A percentile compares a stretch with the other conserved stretches of the same genome.
Conservation (phyloP, 805 yeast genomes). For the Kuraishia molischiana region DNA sequence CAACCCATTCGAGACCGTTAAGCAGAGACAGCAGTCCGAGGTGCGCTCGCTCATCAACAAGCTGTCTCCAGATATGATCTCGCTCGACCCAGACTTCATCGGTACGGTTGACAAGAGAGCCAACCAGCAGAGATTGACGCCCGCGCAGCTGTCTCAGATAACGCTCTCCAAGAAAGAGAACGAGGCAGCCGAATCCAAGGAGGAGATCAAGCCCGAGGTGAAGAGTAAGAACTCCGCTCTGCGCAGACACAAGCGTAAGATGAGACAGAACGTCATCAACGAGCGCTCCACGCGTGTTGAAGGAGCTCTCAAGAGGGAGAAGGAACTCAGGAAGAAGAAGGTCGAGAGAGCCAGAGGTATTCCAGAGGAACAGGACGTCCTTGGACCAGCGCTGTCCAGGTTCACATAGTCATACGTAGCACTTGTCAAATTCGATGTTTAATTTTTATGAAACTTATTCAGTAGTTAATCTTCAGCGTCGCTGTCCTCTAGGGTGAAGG, state of each 20-base stretch:
- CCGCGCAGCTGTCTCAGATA: constrained; percentile 42
- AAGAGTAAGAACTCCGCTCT: constrained; percentile 78
- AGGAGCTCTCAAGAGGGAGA: constrained; percentile 64
- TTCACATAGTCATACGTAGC: too few relatives aligned
- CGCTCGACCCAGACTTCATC: constrained; percentile 79
- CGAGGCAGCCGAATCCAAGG: constrained; percentile 36
- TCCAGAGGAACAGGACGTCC: constrained; percentile 41
- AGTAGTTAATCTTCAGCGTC: constrained; percentile 29
- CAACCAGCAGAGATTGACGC: constrained; percentile 49
- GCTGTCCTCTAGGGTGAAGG: constrained; percentile 52
- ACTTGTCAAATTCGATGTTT: too few relatives aligned
- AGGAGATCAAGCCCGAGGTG: constrained; percentile 55
- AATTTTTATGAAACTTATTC: background rate
- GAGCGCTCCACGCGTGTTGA: constrained; percentile 75
- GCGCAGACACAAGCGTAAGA: constrained; percentile 73
- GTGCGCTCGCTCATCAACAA: constrained; percentile 80
- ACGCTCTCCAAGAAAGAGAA: constrained; percentile 21
- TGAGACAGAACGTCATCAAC: constrained; percentile 76
- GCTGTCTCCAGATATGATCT: constrained; percentile 84
- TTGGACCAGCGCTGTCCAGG: constrained; percentile 40
- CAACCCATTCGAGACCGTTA: constrained; percentile 86
- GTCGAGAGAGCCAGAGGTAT: constrained; percentile 32
- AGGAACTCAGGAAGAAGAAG: constrained; percentile 51
- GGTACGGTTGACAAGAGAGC: constrained; percentile 78
- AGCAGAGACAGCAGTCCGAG: constrained; percentile 91